A percentile compares a stretch with the other conserved stretches of the same genome.
Evolutionary conservation across 1,284 basidiomycete species (phyloP).

Genomic region (Melampsora larici-populina): DNA sequence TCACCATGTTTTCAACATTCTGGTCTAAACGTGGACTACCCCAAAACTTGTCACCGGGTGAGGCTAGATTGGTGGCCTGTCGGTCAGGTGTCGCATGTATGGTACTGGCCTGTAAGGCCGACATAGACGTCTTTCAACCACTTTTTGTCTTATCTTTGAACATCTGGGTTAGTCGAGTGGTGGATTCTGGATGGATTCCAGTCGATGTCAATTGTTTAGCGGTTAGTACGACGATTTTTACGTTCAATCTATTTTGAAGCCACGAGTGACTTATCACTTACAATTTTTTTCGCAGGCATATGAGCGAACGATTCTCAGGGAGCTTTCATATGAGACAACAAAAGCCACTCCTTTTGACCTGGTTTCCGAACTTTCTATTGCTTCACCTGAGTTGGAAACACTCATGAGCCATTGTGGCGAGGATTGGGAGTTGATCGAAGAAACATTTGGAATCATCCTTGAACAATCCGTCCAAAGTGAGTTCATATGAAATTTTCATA

Average conservation of each 20-base stretch:
- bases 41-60: neutral
- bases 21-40: neutral
- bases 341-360: neutral
- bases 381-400: neutral
- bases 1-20: neutral
- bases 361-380: slow-evolving; percentile 5
- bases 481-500: neutral
- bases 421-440: slow-evolving; percentile 1
- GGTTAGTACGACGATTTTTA: neutral
- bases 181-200: neutral
- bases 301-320: neutral
- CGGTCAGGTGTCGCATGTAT: neutral
- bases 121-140: neutral
- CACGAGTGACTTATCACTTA: too few species aligned
- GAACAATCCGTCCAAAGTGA: neutral
- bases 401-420: neutral
- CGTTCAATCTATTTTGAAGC: neutral
- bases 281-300: neutral
- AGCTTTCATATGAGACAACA: neutral
- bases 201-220: neutral
- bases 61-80: neutral
- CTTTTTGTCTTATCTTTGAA: slow-evolving; percentile 1
- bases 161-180: neutral
- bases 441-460: neutral
- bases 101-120: neutral